Percentiles rank a stretch among this genome's conserved stretches.
Evolutionary conservation across 2,329 filamentous ascomycete genomes (phyloP).

Genomic region (Nigrospora sphaerica): DNA sequence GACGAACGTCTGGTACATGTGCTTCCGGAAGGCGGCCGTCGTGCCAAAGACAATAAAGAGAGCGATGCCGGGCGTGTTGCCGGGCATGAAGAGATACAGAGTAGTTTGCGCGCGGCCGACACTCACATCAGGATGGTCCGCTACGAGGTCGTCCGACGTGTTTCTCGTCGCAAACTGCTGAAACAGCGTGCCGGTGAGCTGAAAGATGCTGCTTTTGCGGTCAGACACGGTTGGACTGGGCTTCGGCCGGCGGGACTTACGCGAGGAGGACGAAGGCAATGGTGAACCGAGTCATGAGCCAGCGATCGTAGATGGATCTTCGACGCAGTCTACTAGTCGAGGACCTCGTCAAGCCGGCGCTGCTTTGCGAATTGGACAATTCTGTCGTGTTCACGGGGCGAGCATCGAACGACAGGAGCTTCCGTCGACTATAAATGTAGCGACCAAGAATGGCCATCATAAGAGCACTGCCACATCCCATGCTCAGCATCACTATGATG

Average conservation of each 20-base stretch:
- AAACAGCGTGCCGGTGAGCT: constrained; percentile 6
- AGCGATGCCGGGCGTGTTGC: constrained; percentile 13
- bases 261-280: constrained; percentile 7
- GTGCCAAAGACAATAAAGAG: constrained; percentile 15
- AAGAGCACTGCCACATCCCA: constrained; percentile 6
- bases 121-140: constrained; percentile 9
- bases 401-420: constrained; percentile 5
- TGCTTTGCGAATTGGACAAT: not conserved
- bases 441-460: constrained; percentile 9
- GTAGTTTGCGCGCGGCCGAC: constrained; percentile 6
- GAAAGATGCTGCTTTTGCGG: constrained; percentile 2
- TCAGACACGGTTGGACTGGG: not conserved
- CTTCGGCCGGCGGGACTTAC: constrained; percentile 1
- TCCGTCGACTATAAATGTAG: constrained; percentile 7
- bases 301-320: constrained; percentile 8
- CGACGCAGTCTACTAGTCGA: not conserved
- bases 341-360: not conserved
- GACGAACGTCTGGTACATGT: constrained; percentile 9
- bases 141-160: constrained; percentile 4
- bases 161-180: constrained; percentile 5
- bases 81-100: constrained; percentile 12
- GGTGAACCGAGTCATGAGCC: constrained; percentile 10
- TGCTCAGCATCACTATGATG: constrained; percentile 11
- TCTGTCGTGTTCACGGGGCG: not conserved
- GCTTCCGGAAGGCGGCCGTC: constrained; percentile 10